Base-by-base conservation (phyloP, 768 basidiomycete genomes). In the Russula olivacea region DNA sequence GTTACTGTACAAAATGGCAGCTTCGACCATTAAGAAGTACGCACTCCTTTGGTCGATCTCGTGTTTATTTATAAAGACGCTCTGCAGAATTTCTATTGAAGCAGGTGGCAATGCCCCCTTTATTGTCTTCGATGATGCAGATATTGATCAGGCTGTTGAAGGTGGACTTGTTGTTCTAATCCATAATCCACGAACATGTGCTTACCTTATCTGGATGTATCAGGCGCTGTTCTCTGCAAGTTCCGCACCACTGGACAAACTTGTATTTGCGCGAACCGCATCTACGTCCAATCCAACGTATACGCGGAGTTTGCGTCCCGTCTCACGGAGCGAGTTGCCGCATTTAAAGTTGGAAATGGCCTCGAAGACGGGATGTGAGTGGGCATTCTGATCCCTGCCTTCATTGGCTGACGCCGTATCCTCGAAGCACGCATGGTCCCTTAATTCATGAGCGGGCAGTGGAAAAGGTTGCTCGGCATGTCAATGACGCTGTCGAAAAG, bases 111-210 rank as follows among this genome's bases (percentile, higher is more conserved):
- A 98, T 68, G 86, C 95, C 0, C 90, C 96, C 0, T 94, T 99
- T 74, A 97, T 98, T 68, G 90, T 99, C 8, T 98, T 99, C 72
- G 90, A 93, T 66, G 97, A 98, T 70, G 96, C 94, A 0, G 87
- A 98, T 72, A 81, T 99, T 56, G 91, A 93, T 54, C 85, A 88
- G 61, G 97, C 97, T 32, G 92, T 99, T 8, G 85, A 87, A 67
- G 91, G 95, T 82, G 72, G 63, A 64, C 71, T 72, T 12, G 1
- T 25, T 40, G 1, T 25, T 40, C 14, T 17, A 17, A 21, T 43
- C 38, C 40, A 19, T 45, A 19, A 54, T 71, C 66, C 5, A 60
- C 62, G 58, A 48, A 68, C 38, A 63, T 21, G 41, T 40, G 48
- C 43, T 45, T 23, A 50, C 36, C 9, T 43, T 36, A 34, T 25